Percentiles rank a stretch among this genome's conserved stretches.
These are phyloP conservation scores for Flaveria floridana DNA, from an alignment of 140 eudicot species.

Conservation along the genomic window DNA sequence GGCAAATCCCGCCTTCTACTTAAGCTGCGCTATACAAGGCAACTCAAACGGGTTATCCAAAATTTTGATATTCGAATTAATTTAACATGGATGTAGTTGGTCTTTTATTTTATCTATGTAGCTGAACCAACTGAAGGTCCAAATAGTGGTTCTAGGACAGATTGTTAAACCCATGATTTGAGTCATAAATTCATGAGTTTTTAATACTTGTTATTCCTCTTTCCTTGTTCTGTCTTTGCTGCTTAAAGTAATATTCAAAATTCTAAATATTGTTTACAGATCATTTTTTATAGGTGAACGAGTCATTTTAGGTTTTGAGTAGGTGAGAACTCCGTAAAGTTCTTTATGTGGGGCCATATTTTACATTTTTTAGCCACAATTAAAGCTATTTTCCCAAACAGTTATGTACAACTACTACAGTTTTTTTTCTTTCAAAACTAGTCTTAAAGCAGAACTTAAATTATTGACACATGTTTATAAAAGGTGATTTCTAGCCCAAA, in stretches of 20 bases:
- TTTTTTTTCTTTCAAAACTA: neutral
- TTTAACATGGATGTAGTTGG: slow-evolving; percentile 12
- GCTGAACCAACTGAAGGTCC: slow-evolving; percentile 19
- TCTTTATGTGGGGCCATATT: neutral
- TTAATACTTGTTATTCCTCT: neutral
- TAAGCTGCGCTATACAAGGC: slow-evolving; percentile 23
- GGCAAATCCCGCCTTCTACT: slow-evolving; percentile 75
- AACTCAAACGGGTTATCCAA: slow-evolving; percentile 2
- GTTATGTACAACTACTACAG: too few relatives aligned
- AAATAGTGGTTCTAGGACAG: slow-evolving; percentile 29
- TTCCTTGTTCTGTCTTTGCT: neutral
- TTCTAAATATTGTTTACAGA: neutral
- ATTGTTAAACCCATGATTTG: slow-evolving; percentile 27
- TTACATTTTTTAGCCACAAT: neutral
- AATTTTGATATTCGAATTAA: slow-evolving; percentile 14
- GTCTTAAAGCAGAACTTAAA: neutral
- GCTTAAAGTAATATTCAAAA: neutral
- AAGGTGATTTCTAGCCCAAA: neutral
- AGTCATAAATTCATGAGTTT: slow-evolving; percentile 10
- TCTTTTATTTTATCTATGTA: neutral
- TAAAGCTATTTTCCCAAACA: neutral
- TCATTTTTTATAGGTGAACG: neutral
- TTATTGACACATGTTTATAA: neutral
- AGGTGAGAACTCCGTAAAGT: too few relatives aligned
- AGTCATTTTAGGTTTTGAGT: neutral